Percentiles rank a stretch among this genome's conserved stretches.
These are phyloP conservation scores for Colletotrichum siamense DNA, from an alignment of 2,329 filamentous ascomycete genomes.

Conservation along the genomic window DNA sequence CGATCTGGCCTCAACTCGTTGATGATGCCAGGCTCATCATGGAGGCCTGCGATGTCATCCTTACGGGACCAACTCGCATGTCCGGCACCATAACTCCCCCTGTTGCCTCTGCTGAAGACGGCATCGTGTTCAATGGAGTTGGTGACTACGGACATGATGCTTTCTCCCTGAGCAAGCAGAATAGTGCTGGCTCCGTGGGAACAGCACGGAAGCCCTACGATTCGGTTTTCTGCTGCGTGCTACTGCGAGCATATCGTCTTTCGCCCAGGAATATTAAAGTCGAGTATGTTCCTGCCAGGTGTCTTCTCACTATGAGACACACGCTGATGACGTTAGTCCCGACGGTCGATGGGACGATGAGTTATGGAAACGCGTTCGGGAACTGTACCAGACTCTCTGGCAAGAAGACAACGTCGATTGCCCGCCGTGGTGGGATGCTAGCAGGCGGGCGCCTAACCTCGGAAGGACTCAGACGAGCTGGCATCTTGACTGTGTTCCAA, in stretches of 20 bases:
- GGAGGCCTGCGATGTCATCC: neutral
- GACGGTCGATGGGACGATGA: neutral
- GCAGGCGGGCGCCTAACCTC: neutral
- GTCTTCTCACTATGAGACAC: neutral
- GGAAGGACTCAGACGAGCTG: neutral
- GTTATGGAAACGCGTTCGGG: neutral
- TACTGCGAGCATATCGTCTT: neutral
- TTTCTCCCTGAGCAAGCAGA: neutral
- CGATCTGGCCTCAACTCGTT: neutral
- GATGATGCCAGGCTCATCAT: neutral
- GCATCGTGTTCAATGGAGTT: neutral
- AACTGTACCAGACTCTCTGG: neutral
- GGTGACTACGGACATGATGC: neutral
- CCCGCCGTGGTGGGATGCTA: neutral
- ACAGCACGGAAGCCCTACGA: neutral
- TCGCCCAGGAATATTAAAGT: neutral
- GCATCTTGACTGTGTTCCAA: neutral
- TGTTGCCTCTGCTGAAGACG: neutral
- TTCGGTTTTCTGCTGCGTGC: neutral
- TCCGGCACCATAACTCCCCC: neutral
- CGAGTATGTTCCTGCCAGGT: neutral
- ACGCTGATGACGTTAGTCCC: neutral
- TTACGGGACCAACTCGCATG: neutral
- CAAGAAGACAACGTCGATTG: neutral
- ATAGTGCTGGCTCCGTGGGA: neutral